Conservation (phyloP, 2,329 filamentous ascomycete genomes). For the Teratosphaeria gauchensis region DNA sequence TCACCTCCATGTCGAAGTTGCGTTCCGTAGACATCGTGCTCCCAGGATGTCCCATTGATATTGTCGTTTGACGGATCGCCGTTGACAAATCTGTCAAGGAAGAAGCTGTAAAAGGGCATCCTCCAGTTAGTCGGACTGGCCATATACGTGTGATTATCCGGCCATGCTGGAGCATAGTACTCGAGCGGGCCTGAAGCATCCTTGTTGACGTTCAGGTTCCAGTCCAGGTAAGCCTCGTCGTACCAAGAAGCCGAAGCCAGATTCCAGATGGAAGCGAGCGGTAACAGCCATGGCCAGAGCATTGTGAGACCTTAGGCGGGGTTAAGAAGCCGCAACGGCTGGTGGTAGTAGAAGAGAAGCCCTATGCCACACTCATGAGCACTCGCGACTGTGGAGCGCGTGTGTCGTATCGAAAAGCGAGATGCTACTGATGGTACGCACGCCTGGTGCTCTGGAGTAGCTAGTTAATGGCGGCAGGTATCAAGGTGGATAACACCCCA, state of each 20-base stretch:
- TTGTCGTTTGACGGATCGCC: constrained; percentile 57
- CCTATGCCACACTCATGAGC: constrained; percentile 11
- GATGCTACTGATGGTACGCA: not conserved
- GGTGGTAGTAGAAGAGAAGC: constrained; percentile 1
- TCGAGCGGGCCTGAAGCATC: constrained; percentile 46
- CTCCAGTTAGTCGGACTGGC: constrained; percentile 54
- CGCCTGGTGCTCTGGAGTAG: not conserved
- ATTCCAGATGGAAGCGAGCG: constrained; percentile 13
- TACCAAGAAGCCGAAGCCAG: constrained; percentile 29
- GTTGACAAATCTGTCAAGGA: constrained; percentile 55
- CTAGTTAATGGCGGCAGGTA: not conserved
- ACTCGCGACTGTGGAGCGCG: not conserved
- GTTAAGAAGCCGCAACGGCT: constrained; percentile 7
- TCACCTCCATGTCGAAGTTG: constrained; percentile 55
- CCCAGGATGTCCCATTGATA: constrained; percentile 48
- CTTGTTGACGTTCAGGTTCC: constrained; percentile 53
- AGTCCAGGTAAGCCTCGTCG: constrained; percentile 41
- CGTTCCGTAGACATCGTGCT: constrained; percentile 50
- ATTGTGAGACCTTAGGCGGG: constrained; percentile 9
- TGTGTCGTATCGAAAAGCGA: not conserved
- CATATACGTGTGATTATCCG: constrained; percentile 43
- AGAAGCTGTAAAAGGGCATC: constrained; percentile 56
- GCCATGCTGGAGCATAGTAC: constrained; percentile 41
- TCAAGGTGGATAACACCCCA: not conserved
- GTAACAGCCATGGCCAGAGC: constrained; percentile 13